Base-by-base conservation (phyloP, 2,329 filamentous ascomycete species). In the Metarhizium rileyi region DNA sequence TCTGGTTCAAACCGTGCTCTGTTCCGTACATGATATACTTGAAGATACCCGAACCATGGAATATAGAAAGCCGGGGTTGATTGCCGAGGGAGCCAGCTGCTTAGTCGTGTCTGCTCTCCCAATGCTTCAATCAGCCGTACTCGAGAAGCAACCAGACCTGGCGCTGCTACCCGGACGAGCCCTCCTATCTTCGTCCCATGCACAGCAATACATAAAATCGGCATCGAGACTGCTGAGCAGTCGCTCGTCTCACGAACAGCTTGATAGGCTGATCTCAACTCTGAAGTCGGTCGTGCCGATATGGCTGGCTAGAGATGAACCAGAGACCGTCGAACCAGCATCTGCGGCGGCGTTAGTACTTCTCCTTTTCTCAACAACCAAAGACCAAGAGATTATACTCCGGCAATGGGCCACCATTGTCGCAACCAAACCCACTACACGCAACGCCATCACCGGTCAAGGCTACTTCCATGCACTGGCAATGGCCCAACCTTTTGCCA, bases 11-110 rank as follows among this genome's bases (percentile, higher is more conserved):
- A 50, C 72, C 9, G 59, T 63, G 7, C 47, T 69, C 12, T 16
- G 46, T 40, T 53, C 57, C 22, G 51, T 64, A 4, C 58, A 60
- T 50, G 27, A 53, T 0, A 69, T 77, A 6, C 59, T 81, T 12
- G 57, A 64, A 22, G 66, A 72, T 44, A 66, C 70, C 42, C 63
- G 66, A 42, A 59, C 60, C 0, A 71, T 67, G 0, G 68, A 68
- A 2, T 77, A 75, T 54, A 72, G 84, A 18, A 77, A 78, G 23
- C 81, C 80, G 0, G 84, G 87, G 50, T 70, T 86, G 22, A 72
- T 86, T 4, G 78, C 80, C 25, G 81, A 85, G 57, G 78, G 80
- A 0, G 72, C 74, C 14, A 76, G 79, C 56, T 70, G 69, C n/a
- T 69, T 87, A 1, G 69, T 84, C 10, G 69, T 77, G 6, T 74